A percentile compares a stretch with the other conserved stretches of the same genome.
Conservation (phyloP, 768 basidiomycete species). For the Crucibulum laeve region DNA sequence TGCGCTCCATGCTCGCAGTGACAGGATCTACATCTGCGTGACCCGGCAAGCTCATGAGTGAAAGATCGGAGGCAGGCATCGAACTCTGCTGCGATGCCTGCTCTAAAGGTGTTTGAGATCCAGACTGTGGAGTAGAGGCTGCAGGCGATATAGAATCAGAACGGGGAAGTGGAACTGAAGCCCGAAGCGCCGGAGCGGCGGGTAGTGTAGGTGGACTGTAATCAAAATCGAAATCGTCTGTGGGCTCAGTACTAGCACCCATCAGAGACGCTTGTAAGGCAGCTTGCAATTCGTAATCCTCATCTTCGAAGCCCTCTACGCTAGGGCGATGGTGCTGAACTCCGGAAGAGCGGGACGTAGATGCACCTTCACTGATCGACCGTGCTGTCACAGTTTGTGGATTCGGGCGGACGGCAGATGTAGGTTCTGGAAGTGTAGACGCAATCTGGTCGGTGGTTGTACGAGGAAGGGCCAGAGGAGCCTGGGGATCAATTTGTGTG, state of each 20-base stretch:
- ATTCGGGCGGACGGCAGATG: slow-evolving; percentile 20
- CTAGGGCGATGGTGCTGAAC: background rate
- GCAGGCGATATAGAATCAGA: slow-evolving; percentile 3
- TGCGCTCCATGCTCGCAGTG: slow-evolving; percentile 64
- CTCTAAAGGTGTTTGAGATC: slow-evolving; percentile 9
- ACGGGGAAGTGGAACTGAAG: slow-evolving; percentile 10
- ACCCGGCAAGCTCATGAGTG: slow-evolving; percentile 5
- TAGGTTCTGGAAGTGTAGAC: slow-evolving; percentile 53
- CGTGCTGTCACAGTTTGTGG: slow-evolving; percentile 4
- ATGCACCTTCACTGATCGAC: background rate
- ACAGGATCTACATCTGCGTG: slow-evolving; percentile 48
- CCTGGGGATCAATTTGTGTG: slow-evolving; percentile 53
- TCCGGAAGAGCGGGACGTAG: background rate
- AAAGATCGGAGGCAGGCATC: slow-evolving; percentile 3
- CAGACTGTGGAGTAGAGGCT: slow-evolving; percentile 10
- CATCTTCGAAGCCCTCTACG: slow-evolving; percentile 60
- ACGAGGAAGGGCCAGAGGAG: slow-evolving; percentile 51
- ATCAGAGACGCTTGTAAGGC: slow-evolving; percentile 80
- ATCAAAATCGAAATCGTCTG: slow-evolving; percentile 10
- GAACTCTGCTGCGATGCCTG: background rate
- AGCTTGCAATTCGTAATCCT: slow-evolving; percentile 84
- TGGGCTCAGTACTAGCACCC: slow-evolving; percentile 12
- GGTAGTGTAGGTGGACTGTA: slow-evolving; percentile 9
- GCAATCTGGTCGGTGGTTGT: slow-evolving; percentile 72
- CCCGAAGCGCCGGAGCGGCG: too few relatives aligned